phyloP scores from a whole-genome alignment of 495 filamentous ascomycete genomes.

The Trypethelium eluteriae region DNA sequence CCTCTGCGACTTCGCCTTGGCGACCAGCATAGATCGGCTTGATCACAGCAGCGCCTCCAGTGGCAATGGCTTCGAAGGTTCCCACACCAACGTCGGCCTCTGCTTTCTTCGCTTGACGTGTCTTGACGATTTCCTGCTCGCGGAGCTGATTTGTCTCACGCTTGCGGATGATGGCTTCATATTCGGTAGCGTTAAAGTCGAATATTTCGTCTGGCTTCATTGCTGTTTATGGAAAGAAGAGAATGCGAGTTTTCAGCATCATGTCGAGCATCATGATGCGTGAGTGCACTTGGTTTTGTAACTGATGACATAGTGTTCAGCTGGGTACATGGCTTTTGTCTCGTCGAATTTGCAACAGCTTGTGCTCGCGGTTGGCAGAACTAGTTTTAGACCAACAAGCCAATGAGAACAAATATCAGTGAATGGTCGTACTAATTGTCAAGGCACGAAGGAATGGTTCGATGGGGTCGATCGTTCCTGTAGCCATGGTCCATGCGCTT shows the following conservation, averaged over 20 bases:
- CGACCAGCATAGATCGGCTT: not conserved
- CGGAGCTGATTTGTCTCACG: slow-evolving; percentile 5
- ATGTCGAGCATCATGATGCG: no score
- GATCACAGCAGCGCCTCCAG: not conserved
- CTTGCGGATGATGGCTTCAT: not conserved
- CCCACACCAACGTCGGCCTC: not conserved
- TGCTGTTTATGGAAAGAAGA: not conserved
- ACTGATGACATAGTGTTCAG: no score
- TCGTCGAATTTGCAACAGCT: no score
- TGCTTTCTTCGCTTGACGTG: not conserved
- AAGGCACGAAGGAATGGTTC: no score
- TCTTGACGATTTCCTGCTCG: slow-evolving; percentile 2
- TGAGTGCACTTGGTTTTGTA: no score
- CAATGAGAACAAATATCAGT: no score
- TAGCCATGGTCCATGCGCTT: no score
- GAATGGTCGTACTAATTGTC: no score
- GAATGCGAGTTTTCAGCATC: not conserved
- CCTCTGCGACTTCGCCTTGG: not conserved
- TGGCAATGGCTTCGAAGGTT: not conserved
- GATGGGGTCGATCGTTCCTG: no score
- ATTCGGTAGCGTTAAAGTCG: not conserved
- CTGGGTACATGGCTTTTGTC: no score
- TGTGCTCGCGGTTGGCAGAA: no score
- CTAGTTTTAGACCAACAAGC: no score
- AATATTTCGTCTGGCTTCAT: not conserved